Conservation (phyloP, 2,329 filamentous ascomycete genomes). For the Malbranchea cinnamomea region DNA sequence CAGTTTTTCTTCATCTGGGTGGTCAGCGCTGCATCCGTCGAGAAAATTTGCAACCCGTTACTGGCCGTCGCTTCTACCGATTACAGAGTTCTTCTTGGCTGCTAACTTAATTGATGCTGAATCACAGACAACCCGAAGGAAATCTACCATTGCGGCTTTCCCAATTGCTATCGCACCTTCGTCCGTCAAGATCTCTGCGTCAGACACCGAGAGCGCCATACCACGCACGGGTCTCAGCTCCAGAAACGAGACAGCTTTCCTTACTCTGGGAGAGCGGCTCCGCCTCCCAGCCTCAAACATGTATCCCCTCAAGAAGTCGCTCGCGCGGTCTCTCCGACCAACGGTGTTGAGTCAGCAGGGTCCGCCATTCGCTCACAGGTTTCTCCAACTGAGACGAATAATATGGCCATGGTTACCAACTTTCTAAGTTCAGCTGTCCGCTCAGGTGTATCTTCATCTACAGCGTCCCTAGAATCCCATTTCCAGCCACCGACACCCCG, state of each 20-base stretch:
- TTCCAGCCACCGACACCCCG: conserved; percentile 17
- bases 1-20: too few species aligned
- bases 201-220: conserved; percentile 67
- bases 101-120: too few species aligned
- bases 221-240: conserved; percentile 41
- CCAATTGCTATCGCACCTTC: conserved; percentile 78
- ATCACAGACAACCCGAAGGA: conserved; percentile 72
- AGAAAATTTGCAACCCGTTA: too few species aligned
- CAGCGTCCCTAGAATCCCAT: conserved; percentile 17
- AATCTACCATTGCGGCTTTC: conserved; percentile 86
- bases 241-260: conserved; percentile 34
- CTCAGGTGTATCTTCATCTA: conserved; percentile 15
- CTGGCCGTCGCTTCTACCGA: neutral
- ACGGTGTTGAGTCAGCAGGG: conserved; percentile 5
- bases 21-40: too few species aligned
- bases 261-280: conserved; percentile 15
- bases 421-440: conserved; percentile 3
- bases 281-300: neutral
- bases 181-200: conserved; percentile 87
- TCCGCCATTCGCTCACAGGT: conserved; percentile 3
- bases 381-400: conserved; percentile 4
- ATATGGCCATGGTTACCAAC: conserved; percentile 7
- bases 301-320: conserved; percentile 12
- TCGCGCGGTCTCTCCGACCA: conserved; percentile 13
- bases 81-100: conserved; percentile 8